Evolutionary conservation across 345 rosid genomes (phyloP), one percentile per base, ranked within the genome.

Genomic region (Hirschfeldia incana): DNA sequence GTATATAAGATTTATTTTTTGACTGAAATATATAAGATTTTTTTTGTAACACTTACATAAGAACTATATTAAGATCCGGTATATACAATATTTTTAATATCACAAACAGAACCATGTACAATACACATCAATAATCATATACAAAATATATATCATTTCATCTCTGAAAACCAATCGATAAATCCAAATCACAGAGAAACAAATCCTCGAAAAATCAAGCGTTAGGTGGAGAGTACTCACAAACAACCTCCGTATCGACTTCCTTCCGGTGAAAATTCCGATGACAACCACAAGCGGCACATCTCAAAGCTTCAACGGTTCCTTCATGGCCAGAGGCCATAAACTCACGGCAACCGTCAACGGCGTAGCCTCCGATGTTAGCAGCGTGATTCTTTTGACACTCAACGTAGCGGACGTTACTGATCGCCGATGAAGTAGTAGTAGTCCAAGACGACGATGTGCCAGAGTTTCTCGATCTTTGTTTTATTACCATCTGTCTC

Each of bases 251-350:
- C 27, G 84, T 82, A 73, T 85, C 86, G 7, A 85, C 86, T 68
- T 90, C 89, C 66, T 84, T 88, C 81, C 92, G 76, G 72, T 91
- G 96, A 76, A 89, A 91, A 73, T 89, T 91, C 78, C 96, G 79
- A 82, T 91, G 96, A 69, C 92, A 91, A 59, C 93, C 90, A 65
- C 96, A 91, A 70, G 96, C 96, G 3, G 93, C 96, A 15, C 93
- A 91, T 3, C 81, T 77, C 34, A 89, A 84, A 4, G 89, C 91
- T 12, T 77, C 85, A 0, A 13, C 69, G 3, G 83, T 80, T 2
- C 86, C 90, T 65, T 85, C 88, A 12, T 64, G 78, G 1, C 92
- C 91, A 60, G 81, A 78, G 0, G 91, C 88, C 92, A 89, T 85
- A 88, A 91, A 91, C 80, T 91, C 96, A 51, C 93, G 85, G 84